Evolutionary conservation across 1,284 basidiomycete genomes (phyloP).

Genomic region (Ceratobasidium sp.): DNA sequence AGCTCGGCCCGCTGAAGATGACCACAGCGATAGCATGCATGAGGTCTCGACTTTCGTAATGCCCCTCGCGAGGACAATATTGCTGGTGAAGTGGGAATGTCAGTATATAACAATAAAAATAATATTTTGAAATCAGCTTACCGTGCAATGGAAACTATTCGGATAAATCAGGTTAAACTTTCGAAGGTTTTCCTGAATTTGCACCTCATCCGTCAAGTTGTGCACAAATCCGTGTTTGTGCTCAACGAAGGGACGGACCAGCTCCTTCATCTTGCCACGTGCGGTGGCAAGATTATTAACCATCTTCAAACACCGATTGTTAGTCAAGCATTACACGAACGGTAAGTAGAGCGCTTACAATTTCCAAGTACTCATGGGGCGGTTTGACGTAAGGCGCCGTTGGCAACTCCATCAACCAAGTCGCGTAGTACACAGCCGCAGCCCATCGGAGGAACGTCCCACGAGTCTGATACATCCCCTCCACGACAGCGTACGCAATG

Average conservation of each 20-base stretch:
- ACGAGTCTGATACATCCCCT: constrained; percentile 17
- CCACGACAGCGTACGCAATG: background rate
- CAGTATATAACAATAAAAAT: background rate
- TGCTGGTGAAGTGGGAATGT: background rate
- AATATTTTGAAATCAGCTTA: background rate
- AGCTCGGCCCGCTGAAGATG: background rate
- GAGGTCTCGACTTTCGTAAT: constrained; percentile 4
- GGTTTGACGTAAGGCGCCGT: background rate
- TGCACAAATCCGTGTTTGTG: background rate
- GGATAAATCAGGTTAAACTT: constrained; percentile 11
- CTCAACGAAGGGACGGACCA: background rate
- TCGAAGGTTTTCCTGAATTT: background rate
- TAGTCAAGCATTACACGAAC: background rate
- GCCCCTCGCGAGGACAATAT: background rate
- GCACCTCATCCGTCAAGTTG: background rate
- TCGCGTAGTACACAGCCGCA: background rate
- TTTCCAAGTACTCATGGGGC: background rate
- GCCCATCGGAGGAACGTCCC: constrained; percentile 18
- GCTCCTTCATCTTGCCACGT: constrained; percentile 24
- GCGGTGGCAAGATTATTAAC: constrained; percentile 18
- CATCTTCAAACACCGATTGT: constrained; percentile 2
- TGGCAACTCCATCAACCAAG: constrained; percentile 11
- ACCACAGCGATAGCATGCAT: background rate
- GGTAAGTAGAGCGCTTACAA: background rate
- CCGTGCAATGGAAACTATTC: constrained; percentile 19